Evolutionary conservation across 2,329 filamentous ascomycete species (phyloP).

Genomic region (Hypoxylon sp.): DNA sequence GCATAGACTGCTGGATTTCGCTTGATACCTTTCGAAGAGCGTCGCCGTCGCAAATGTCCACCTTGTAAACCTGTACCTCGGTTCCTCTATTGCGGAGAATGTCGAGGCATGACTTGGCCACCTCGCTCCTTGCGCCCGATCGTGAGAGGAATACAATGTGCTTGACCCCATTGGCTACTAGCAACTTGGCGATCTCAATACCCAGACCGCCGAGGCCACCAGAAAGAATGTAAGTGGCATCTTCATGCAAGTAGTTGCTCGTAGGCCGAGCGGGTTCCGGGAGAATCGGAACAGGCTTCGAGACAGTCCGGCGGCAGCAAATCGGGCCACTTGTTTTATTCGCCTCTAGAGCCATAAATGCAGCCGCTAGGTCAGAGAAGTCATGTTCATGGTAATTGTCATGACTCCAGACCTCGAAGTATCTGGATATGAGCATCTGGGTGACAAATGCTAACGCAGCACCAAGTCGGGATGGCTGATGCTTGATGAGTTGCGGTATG

Average conservation of each 20-base stretch:
- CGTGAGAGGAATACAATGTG: slow-evolving; percentile 67
- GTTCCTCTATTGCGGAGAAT: slow-evolving; percentile 55
- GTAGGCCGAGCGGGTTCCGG: slow-evolving; percentile 19
- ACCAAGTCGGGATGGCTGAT: slow-evolving; percentile 31
- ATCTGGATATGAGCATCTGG: slow-evolving; percentile 10
- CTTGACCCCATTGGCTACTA: slow-evolving; percentile 64
- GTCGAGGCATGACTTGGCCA: slow-evolving; percentile 41
- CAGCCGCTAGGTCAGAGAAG: slow-evolving; percentile 33
- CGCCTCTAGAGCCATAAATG: slow-evolving; percentile 25
- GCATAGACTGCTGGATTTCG: slow-evolving; percentile 50
- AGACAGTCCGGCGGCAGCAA: slow-evolving; percentile 23
- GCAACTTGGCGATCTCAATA: slow-evolving; percentile 63
- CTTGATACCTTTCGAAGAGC: slow-evolving; percentile 47
- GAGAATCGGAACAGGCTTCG: slow-evolving; percentile 30
- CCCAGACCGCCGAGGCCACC: slow-evolving; percentile 72
- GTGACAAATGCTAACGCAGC: slow-evolving; percentile 31
- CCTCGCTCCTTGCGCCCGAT: slow-evolving; percentile 53
- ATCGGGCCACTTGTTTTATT: slow-evolving; percentile 16
- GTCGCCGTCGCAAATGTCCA: slow-evolving; percentile 58
- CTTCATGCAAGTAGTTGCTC: slow-evolving; percentile 24
- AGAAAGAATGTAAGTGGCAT: slow-evolving; percentile 65
- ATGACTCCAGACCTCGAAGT: slow-evolving; percentile 12
- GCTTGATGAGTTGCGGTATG: slow-evolving; percentile 31
- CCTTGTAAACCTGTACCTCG: slow-evolving; percentile 52
- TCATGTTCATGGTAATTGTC: slow-evolving; percentile 20